phyloP scores from a whole-genome alignment of 768 basidiomycete genomes.

The Rhodocollybia butyracea region DNA sequence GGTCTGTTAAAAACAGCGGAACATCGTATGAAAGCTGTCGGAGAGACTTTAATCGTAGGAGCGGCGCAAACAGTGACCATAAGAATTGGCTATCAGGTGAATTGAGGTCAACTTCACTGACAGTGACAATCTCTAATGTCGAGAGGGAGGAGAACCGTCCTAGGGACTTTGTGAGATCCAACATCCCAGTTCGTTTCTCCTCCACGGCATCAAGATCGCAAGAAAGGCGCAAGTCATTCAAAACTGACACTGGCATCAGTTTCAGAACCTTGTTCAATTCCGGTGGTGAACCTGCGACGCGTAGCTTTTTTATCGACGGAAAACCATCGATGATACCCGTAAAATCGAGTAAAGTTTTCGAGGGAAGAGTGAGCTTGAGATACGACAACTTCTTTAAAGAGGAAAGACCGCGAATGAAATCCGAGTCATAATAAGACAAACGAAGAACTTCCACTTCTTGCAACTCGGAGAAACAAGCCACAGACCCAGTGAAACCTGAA shows the following conservation, averaged over 20 bases:
- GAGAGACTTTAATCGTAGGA: background rate
- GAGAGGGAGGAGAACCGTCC: conserved; percentile 3
- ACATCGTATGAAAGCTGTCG: background rate
- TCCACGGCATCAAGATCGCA: background rate
- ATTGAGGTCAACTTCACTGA: background rate
- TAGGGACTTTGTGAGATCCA: background rate
- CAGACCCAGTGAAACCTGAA: background rate
- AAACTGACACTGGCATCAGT: background rate
- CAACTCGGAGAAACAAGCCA: background rate
- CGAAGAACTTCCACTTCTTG: background rate
- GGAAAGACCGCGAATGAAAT: background rate
- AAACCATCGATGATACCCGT: background rate
- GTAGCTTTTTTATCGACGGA: background rate
- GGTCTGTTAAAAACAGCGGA: background rate
- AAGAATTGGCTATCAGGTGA: background rate
- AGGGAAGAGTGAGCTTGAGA: background rate
- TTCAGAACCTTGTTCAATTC: background rate
- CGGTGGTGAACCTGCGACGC: background rate
- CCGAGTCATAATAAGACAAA: background rate
- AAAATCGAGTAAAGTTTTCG: background rate
- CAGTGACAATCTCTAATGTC: background rate
- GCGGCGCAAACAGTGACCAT: background rate
- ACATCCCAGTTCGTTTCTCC: background rate
- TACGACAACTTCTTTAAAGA: background rate
- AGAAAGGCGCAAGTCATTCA: background rate